A percentile compares a stretch with the other conserved stretches of the same genome.
Evolutionary conservation across 2,329 filamentous ascomycete genomes (phyloP).

Genomic region (Neofusicoccum kwambonambiense): DNA sequence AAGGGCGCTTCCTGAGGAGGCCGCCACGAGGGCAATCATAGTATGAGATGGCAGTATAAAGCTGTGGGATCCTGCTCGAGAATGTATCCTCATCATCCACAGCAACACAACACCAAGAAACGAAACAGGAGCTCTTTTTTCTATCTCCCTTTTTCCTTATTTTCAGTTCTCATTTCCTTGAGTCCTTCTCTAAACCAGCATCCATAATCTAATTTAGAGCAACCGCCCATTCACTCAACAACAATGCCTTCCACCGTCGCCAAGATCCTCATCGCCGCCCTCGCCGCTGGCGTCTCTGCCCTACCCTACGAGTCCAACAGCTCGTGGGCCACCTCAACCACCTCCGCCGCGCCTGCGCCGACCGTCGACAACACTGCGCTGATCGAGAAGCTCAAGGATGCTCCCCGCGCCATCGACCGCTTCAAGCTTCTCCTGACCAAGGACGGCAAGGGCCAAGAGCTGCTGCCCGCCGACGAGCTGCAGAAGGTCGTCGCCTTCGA

Average conservation of each 20-base stretch:
- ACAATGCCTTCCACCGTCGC: conserved; percentile 34
- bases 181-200: conserved; percentile 15
- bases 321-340: conserved; percentile 1
- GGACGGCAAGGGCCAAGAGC: conserved; percentile 23
- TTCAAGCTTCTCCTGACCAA: conserved; percentile 37
- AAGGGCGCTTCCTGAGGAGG: neutral
- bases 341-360: conserved; percentile 20
- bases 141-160: conserved; percentile 22
- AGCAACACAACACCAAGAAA: conserved; percentile 26
- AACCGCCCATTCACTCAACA: conserved; percentile 21
- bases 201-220: conserved; percentile 23
- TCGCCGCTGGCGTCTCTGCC: conserved; percentile 31
- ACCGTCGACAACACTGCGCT: conserved; percentile 27
- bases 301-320: conserved; percentile 23
- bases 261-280: conserved; percentile 34
- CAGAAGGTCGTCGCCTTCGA: conserved; percentile 61
- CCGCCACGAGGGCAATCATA: neutral
- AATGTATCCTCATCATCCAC: conserved; percentile 23
- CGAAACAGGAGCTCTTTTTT: conserved; percentile 25
- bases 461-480: conserved; percentile 33
- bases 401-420: conserved; percentile 38
- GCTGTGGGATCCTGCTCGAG: conserved; percentile 5
- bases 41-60: conserved; percentile 27
- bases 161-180: conserved; percentile 21
- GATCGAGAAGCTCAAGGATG: conserved; percentile 31